phyloP scores from a whole-genome alignment of 441 rosid species.

The Kokia cookei region DNA sequence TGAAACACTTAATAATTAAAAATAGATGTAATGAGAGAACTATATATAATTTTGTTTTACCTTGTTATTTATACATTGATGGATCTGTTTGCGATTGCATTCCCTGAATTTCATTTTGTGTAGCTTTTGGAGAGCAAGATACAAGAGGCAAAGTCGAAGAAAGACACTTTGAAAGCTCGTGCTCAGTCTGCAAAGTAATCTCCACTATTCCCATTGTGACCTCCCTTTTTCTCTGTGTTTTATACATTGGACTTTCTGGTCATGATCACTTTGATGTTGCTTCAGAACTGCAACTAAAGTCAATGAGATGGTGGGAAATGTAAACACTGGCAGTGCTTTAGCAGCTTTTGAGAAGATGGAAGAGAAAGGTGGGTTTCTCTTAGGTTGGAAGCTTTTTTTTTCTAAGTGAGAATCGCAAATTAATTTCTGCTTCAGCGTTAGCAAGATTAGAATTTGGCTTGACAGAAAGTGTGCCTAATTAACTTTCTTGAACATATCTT shows the following conservation, averaged over 20 bases:
- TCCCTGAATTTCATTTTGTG: constrained; percentile 22
- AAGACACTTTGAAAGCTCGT: constrained; percentile 94
- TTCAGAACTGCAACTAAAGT: constrained; percentile 74
- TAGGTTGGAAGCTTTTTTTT: neutral
- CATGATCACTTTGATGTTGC: constrained; percentile 4
- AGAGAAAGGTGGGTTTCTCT: constrained; percentile 59
- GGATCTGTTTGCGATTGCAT: constrained; percentile 10
- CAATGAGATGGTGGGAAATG: constrained; percentile 74
- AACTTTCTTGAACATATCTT: neutral
- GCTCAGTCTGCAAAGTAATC: constrained; percentile 89
- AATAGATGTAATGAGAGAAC: neutral
- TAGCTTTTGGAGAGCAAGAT: constrained; percentile 98
- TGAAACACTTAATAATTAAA: neutral
- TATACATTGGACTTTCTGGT: neutral
- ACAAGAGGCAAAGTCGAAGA: constrained; percentile 95
- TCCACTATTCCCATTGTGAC: constrained; percentile 10
- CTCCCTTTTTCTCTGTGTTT: neutral
- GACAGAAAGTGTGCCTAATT: neutral
- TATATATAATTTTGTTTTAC: neutral
- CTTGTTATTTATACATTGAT: constrained; percentile 5
- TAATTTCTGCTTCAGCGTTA: neutral
- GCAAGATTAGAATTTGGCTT: neutral
- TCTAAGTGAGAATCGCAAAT: neutral
- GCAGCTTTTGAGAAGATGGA: constrained; percentile 84
- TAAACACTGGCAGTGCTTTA: constrained; percentile 71